Evolutionary conservation across 306 rosid species (phyloP).

Genomic region (Purshia tridentata): DNA sequence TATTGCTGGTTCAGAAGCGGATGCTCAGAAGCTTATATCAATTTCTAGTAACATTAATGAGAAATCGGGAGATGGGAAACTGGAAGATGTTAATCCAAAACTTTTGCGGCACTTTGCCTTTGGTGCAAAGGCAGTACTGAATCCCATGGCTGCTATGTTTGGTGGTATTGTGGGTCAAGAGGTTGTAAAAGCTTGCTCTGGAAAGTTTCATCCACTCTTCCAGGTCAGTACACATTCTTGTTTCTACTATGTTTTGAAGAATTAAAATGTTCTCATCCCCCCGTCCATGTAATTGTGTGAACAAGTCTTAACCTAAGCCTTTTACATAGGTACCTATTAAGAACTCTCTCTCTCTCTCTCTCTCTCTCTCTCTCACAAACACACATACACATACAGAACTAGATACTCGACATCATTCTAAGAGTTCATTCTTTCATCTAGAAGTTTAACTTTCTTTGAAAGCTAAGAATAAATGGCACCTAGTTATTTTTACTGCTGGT

Average conservation of each 20-base stretch:
- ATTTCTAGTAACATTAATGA: slow-evolving; percentile 55
- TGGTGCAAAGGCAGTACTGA: slow-evolving; percentile 90
- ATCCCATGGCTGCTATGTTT: slow-evolving; percentile 98
- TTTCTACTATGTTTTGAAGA: background rate
- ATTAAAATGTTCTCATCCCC: background rate
- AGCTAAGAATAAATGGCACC: background rate
- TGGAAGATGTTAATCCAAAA: slow-evolving; percentile 74
- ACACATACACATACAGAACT: background rate
- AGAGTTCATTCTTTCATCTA: background rate
- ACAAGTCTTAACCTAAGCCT: background rate
- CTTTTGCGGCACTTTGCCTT: slow-evolving; percentile 74
- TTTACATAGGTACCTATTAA: too few species aligned
- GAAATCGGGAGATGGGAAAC: slow-evolving; percentile 51
- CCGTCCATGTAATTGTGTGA: background rate
- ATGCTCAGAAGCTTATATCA: slow-evolving; percentile 66
- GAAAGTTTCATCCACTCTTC: slow-evolving; percentile 91
- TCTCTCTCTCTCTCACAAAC: background rate
- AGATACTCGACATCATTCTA: background rate
- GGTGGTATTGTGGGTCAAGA: slow-evolving; percentile 99
- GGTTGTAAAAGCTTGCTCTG: slow-evolving; percentile 96
- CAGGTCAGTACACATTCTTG: slow-evolving; percentile 49
- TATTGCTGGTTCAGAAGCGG: slow-evolving; percentile 76
- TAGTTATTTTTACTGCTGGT: slow-evolving; percentile 13
- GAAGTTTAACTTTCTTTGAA: background rate
- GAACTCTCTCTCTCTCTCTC: too few species aligned